Percentiles rank a stretch among this genome's conserved stretches.
Conservation (phyloP, 108 stramenopile genomes). For the Schizochytrium sp. region DNA sequence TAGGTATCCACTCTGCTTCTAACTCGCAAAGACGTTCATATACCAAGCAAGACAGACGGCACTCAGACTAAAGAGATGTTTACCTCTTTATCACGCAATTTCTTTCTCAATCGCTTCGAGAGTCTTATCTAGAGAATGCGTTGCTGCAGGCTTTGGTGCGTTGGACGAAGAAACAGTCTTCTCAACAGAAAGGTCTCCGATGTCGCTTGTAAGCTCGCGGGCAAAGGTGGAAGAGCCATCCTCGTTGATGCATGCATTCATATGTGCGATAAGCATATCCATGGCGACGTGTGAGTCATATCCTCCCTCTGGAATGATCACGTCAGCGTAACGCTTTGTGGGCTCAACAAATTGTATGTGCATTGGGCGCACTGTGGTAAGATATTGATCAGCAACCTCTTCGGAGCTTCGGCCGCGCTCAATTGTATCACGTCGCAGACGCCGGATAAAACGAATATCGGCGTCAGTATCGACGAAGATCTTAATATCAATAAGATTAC, state of each 20-base stretch:
- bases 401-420: slow-evolving; percentile 60
- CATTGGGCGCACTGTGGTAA: slow-evolving; percentile 61
- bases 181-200: background rate
- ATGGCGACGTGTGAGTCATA: slow-evolving; percentile 59
- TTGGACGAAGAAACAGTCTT: background rate
- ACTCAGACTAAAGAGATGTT: no score
- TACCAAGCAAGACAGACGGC: no score
- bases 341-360: slow-evolving; percentile 64
- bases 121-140: no score
- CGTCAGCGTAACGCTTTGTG: slow-evolving; percentile 62
- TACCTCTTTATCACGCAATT: no score
- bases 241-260: slow-evolving; percentile 24
- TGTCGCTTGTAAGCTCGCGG: background rate
- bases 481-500: slow-evolving; percentile 61
- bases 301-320: slow-evolving; percentile 64
- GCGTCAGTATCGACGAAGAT: slow-evolving; percentile 66
- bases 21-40: no score
- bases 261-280: slow-evolving; percentile 59
- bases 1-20: no score
- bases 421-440: slow-evolving; percentile 60
- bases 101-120: no score
- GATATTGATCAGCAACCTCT: slow-evolving; percentile 63
- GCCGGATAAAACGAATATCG: slow-evolving; percentile 64
- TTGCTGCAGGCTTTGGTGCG: background rate
- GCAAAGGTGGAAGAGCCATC: background rate